phyloP scores from a whole-genome alignment of 306 rosid species.

The Amphicarpaea edgeworthii region DNA sequence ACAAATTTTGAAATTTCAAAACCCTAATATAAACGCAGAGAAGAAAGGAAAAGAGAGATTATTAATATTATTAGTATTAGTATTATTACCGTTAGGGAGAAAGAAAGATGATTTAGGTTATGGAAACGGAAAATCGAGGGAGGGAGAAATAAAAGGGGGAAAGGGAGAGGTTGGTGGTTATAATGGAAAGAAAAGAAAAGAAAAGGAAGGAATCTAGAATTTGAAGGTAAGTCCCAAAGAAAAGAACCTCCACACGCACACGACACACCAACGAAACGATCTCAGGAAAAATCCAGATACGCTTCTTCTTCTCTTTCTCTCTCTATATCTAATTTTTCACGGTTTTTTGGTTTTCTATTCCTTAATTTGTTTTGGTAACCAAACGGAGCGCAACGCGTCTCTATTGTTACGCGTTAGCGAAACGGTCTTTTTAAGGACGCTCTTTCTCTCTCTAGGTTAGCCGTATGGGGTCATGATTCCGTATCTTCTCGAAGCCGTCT shows the following conservation, averaged over 20 bases:
- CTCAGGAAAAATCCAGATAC: conserved; percentile 52
- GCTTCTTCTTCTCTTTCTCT: conserved; percentile 31
- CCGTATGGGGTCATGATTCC: conserved; percentile 38
- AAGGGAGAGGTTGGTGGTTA: neutral
- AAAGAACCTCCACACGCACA: conserved; percentile 46
- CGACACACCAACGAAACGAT: conserved; percentile 21
- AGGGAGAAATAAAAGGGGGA: neutral
- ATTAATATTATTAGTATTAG: no score
- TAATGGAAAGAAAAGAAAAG: conserved; percentile 18
- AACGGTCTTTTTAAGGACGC: conserved; percentile 18
- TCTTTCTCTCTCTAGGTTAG: conserved; percentile 12
- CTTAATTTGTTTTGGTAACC: conserved; percentile 13
- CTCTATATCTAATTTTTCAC: neutral
- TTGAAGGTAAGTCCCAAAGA: conserved; percentile 39
- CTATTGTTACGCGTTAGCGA: conserved; percentile 37
- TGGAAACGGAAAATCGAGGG: conserved; percentile 12
- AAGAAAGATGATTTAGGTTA: neutral
- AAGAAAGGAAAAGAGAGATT: neutral
- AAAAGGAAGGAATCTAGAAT: conserved; percentile 30
- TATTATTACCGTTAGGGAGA: conserved; percentile 14
- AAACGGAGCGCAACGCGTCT: conserved; percentile 11
- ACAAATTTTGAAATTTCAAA: neutral
- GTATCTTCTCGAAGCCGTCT: conserved; percentile 52
- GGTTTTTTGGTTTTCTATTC: neutral
- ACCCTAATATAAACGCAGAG: neutral